Evolutionary conservation across 2,329 filamentous ascomycete genomes (phyloP).

Genomic region (Arthrobotrys entomopaga): DNA sequence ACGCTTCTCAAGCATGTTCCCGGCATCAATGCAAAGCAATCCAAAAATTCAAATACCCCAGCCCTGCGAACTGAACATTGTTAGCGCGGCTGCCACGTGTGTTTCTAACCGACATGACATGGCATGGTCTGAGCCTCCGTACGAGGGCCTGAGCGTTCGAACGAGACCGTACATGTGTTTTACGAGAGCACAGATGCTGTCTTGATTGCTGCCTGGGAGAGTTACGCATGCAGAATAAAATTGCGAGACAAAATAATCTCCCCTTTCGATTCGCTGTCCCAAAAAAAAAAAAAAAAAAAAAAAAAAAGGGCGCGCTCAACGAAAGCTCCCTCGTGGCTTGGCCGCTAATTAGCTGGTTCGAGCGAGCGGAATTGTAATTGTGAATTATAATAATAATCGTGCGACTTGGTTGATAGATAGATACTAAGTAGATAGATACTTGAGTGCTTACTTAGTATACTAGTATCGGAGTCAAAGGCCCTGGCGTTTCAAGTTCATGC

Average conservation of each 20-base stretch:
- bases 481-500: slow-evolving; percentile 26
- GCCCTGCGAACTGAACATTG: neutral
- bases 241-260: slow-evolving; percentile 20
- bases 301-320: slow-evolving; percentile 1
- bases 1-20: neutral
- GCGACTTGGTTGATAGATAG: slow-evolving; percentile 17
- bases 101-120: slow-evolving; percentile 12
- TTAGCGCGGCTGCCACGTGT: slow-evolving; percentile 49
- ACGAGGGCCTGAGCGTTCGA: slow-evolving; percentile 31
- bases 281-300: slow-evolving; percentile 1
- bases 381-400: slow-evolving; percentile 17
- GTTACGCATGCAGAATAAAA: slow-evolving; percentile 30
- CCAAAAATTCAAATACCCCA: neutral
- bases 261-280: slow-evolving; percentile 7
- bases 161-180: no score
- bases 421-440: no score
- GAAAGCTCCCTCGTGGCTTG: slow-evolving; percentile 5
- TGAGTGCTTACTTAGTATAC: no score
- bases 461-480: slow-evolving; percentile 7
- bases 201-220: no score
- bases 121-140: no score
- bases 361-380: no score
- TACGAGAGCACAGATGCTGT: no score
- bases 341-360: no score
- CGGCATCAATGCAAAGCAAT: slow-evolving; percentile 1